A percentile compares a stretch with the other conserved stretches of the same genome.
Conservation (phyloP, 495 filamentous ascomycete genomes). For the Neurospora terricola region DNA sequence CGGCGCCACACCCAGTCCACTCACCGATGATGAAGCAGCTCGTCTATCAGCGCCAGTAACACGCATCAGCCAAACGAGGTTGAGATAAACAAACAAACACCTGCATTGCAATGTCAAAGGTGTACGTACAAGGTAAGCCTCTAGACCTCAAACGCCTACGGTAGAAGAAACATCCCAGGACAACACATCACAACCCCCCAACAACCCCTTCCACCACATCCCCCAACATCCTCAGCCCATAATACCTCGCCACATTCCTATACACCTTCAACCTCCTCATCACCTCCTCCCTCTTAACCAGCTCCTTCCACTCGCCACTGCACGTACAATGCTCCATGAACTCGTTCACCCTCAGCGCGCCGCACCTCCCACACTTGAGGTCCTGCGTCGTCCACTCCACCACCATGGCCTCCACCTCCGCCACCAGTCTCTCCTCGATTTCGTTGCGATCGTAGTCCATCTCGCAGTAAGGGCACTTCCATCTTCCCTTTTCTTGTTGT, state of each 20-base stretch:
- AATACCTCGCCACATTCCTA: conserved; percentile 62
- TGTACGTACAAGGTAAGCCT: neutral
- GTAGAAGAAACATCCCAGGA: neutral
- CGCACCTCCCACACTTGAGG: conserved; percentile 68
- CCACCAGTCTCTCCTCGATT: conserved; percentile 77
- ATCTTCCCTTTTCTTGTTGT: conserved; percentile 38
- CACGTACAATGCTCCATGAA: conserved; percentile 97
- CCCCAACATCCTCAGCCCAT: conserved; percentile 70
- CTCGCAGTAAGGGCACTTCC: conserved; percentile 72
- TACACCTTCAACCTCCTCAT: conserved; percentile 56
- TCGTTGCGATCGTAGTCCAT: conserved; percentile 62
- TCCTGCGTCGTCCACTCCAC: conserved; percentile 85
- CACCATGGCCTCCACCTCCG: conserved; percentile 60
- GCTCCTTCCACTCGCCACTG: conserved; percentile 71
- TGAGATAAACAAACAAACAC: neutral
- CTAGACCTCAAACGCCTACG: neutral
- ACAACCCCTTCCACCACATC: conserved; percentile 57
- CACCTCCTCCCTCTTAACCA: conserved; percentile 59
- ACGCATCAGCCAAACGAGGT: neutral
- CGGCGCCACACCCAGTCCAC: neutral
- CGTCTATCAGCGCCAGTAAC: neutral
- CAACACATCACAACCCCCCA: conserved; percentile 20
- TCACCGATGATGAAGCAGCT: neutral
- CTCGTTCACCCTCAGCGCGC: conserved; percentile 65
- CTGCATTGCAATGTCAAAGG: neutral